Evolutionary conservation across 2,329 filamentous ascomycete species (phyloP), one percentile per base, ranked within the genome.

Genomic region (Tolypocladium inflatum): DNA sequence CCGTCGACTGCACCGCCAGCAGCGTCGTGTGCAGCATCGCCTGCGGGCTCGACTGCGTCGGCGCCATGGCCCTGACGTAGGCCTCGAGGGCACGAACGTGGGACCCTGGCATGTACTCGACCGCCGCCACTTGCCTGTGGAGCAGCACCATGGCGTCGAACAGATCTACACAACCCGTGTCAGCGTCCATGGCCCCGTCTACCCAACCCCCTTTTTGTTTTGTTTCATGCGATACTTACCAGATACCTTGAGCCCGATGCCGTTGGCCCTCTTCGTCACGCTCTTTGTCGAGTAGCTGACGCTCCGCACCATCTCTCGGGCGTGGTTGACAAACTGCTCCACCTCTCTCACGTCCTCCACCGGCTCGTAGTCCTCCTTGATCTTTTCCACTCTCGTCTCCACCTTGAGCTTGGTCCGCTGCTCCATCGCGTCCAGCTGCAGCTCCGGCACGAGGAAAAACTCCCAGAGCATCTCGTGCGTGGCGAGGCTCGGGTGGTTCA

Each of bases 401-500:
- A 91, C 89, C 73, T 99, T 99, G 61, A 91, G 84, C 57, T 86
- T 85, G 62, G 90, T 96, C 55, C 94, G 85, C 70, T 96, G 88
- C 56, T 90, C 88, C 80, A 97, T 93, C 83, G 92, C 91, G 23
- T 91, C 86, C 0, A 90, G 82, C 69, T 96, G 90, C 55, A 99
- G 84, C 64, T 99, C 94, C 1, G 94, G 94, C 15, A 99, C 92
- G 0, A 99, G 81, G 73, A 99, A 96, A 74, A 99, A 99, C 67
- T 99, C 94, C 95, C 94, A 99, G 2, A 99, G 81, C 70, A 97
- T 91, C 75, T 99, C 94, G 68, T 99, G 95, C 0, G 90, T 96
- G 0, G 91, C 84, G 69, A 99, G 97, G 0, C 94, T 97, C 4
- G 93, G 89, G 68, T 99, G 94, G 10, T 84, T 80, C 33, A 99